Percentiles rank a stretch among this genome's conserved stretches.
Conservation (phyloP, 2,329 filamentous ascomycete genomes). For the Ilyonectria robusta region DNA sequence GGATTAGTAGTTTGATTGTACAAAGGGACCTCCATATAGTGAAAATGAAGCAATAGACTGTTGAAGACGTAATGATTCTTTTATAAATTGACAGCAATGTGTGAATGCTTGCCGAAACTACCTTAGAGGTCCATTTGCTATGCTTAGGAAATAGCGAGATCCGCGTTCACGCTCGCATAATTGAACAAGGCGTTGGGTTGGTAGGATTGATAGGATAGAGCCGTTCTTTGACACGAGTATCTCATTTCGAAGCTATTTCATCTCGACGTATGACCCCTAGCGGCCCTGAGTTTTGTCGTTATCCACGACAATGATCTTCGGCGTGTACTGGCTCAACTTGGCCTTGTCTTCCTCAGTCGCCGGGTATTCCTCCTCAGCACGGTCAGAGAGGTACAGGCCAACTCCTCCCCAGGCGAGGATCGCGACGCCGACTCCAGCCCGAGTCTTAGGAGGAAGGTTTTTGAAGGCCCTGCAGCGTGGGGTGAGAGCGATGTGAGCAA, state of each 20-base stretch:
- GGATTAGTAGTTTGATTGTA: conserved; percentile 14
- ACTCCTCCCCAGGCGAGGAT: conserved; percentile 82
- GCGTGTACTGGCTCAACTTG: conserved; percentile 72
- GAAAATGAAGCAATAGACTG: conserved; percentile 22
- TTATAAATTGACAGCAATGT: neutral
- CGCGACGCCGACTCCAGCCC: conserved; percentile 79
- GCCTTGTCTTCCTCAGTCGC: conserved; percentile 81
- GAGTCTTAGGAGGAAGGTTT: conserved; percentile 78
- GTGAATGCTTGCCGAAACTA: neutral
- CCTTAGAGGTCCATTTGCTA: too few relatives aligned
- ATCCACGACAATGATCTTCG: conserved; percentile 74
- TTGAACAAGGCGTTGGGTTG: too few relatives aligned
- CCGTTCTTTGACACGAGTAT: neutral
- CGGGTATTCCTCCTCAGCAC: conserved; percentile 77
- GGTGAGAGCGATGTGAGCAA: neutral
- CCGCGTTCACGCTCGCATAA: too few relatives aligned
- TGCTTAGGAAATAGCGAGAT: too few relatives aligned
- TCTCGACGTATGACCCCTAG: neutral
- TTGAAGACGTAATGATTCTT: neutral
- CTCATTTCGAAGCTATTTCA: neutral
- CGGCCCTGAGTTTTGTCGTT: conserved; percentile 40
- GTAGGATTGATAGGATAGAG: too few relatives aligned
- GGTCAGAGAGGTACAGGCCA: conserved; percentile 82
- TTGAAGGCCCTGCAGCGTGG: conserved; percentile 73
- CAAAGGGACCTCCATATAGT: neutral